phyloP scores from a whole-genome alignment of 1,139 yeast genomes.

The Candida glucosophila region DNA sequence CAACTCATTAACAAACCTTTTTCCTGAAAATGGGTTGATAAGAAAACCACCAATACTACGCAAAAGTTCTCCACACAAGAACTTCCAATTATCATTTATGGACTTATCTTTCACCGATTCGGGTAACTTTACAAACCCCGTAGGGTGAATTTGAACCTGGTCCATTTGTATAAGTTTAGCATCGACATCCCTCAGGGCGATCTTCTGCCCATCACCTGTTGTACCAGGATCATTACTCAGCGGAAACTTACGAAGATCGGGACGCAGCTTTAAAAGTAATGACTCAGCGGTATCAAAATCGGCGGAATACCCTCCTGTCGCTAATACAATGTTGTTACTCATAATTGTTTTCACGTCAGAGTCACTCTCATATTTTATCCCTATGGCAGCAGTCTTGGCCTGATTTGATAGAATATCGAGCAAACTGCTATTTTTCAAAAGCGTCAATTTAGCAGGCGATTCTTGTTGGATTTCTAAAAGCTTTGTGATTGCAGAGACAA shows the following conservation, averaged over 20 bases:
- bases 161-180: slow-evolving; percentile 29
- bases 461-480: slow-evolving; percentile 10
- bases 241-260: slow-evolving; percentile 23
- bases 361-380: slow-evolving; percentile 13
- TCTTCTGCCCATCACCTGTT: slow-evolving; percentile 31
- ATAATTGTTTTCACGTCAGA: slow-evolving; percentile 5
- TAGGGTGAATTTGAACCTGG: slow-evolving; percentile 31
- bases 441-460: slow-evolving; percentile 8
- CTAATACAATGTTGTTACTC: slow-evolving; percentile 19
- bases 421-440: slow-evolving; percentile 15
- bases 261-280: slow-evolving; percentile 20
- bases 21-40: slow-evolving; percentile 20
- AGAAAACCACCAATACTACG: slow-evolving; percentile 33
- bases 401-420: slow-evolving; percentile 10
- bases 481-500: slow-evolving; percentile 18
- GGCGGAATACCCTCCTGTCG: slow-evolving; percentile 34
- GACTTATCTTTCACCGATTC: slow-evolving; percentile 3
- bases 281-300: slow-evolving; percentile 14
- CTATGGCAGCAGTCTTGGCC: slow-evolving; percentile 9
- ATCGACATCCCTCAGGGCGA: slow-evolving; percentile 21
- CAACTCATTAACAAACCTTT: slow-evolving; percentile 27
- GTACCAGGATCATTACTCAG: slow-evolving; percentile 29
- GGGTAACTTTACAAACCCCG: slow-evolving; percentile 24
- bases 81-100: slow-evolving; percentile 16
- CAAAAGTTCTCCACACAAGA: slow-evolving; percentile 29